Conservation (phyloP, 1,139 yeast genomes). For the Saccharomyces hybrid region DNA sequence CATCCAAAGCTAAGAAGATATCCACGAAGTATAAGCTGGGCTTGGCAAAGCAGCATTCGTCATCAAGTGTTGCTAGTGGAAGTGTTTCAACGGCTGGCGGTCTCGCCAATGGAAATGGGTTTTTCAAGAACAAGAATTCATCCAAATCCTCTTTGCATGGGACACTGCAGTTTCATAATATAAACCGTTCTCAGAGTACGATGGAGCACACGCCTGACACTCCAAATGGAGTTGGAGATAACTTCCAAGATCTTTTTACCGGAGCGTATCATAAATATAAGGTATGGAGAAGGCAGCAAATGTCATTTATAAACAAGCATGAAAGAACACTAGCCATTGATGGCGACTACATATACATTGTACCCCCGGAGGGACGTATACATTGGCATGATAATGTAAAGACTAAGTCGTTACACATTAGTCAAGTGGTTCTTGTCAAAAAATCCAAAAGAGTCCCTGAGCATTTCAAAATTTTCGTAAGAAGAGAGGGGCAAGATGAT, state of each 20-base stretch:
- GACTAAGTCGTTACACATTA: conserved; percentile 80
- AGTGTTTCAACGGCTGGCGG: conserved; percentile 5
- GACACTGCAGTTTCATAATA: conserved; percentile 15
- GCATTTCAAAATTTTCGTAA: conserved; percentile 77
- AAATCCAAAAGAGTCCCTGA: conserved; percentile 71
- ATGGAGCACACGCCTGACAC: conserved; percentile 9
- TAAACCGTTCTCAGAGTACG: conserved; percentile 13
- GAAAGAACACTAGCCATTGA: conserved; percentile 83
- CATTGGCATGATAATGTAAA: conserved; percentile 64
- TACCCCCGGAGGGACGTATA: conserved; percentile 72
- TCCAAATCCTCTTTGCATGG: conserved; percentile 28
- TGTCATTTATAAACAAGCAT: conserved; percentile 67
- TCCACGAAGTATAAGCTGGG: conserved; percentile 21
- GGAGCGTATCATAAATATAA: conserved; percentile 50
- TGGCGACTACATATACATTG: conserved; percentile 85
- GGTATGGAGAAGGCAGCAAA: conserved; percentile 82
- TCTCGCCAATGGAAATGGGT: conserved; percentile 10
- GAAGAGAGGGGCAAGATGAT: conserved; percentile 44
- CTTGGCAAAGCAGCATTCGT: conserved; percentile 16
- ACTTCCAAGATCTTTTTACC: conserved; percentile 28
- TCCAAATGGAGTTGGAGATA: conserved; percentile 13
- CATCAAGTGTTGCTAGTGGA: conserved; percentile 12
- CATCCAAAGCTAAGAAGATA: conserved; percentile 12
- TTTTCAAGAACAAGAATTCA: conserved; percentile 28
- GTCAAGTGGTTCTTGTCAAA: conserved; percentile 69